Evolutionary conservation across 257 asterid species (phyloP), one percentile per base, ranked within the genome.

Genomic region (Lycium ferocissimum): DNA sequence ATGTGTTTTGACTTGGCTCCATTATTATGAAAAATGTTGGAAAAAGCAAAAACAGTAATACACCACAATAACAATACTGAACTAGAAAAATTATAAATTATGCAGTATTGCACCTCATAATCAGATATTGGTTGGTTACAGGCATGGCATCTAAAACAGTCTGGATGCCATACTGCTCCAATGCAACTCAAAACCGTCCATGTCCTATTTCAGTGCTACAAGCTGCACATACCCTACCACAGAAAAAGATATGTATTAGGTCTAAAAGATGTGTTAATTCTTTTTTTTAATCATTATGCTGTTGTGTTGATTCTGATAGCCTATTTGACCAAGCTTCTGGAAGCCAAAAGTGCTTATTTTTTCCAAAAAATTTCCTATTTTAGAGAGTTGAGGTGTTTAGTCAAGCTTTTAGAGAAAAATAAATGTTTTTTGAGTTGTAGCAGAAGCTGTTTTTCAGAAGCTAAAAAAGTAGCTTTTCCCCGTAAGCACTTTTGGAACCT

Each of bases 151-250:
- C 97, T 92, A 79, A 96, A 94, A 84, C 99, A 96, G 87, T 94
- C 98, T 37, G 99, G 98, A 89, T 96, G 99, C 99, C 98, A 96
- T 40, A 94, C 91, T 81, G 94, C 97, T 89, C 92, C 94, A 95
- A 95, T 93, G 90, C 98, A 96, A 89, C 93, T 96, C 89, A 96
- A 92, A 91, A 92, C 84, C 97, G 90, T 87, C 99, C 98, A 70
- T 93, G 92, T 35, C 97, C 98, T 66, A 95, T 94, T 86, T 93
- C 98, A 37, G 89, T 84, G 87, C 91, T 92, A 88, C 99, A 96
- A 81, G 97, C 97, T 86, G 95, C 98, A 91, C 99, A 96, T 63
- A 95, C 89, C 95, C 98, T 95, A 89, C 89, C 86, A 90, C 66
- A 86, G 56, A 37, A 65, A 84, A 83, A 80, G 70, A 62, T 65